These are phyloP conservation scores for Podila epicladia DNA, from an alignment of 192 early-diverging fungal species.

Conservation along the genomic window DNA sequence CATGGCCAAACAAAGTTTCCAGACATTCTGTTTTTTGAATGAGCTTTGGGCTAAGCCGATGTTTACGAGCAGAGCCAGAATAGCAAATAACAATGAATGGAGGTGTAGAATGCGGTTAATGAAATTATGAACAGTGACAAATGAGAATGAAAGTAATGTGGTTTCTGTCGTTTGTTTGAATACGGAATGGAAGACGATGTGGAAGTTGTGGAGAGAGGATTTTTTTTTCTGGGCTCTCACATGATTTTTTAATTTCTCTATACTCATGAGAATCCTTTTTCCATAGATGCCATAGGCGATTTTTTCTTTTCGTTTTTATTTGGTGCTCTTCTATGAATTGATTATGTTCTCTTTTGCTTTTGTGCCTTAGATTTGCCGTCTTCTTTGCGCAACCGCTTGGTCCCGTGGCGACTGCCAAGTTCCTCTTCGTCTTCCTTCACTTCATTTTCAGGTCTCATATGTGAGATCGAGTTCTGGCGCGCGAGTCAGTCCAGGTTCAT, in stretches of 20 bases:
- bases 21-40: neutral
- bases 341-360: neutral
- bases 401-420: neutral
- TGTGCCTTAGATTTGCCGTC: neutral
- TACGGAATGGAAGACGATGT: no score
- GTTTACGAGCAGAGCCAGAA: no score
- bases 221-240: no score
- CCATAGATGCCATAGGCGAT: neutral
- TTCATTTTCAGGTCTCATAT: neutral
- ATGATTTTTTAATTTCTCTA: no score
- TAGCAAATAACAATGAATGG: no score
- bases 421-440: neutral
- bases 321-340: neutral
- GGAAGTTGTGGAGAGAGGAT: no score
- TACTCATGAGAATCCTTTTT: neutral
- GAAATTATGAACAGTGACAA: no score
- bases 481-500: constrained; percentile 44
- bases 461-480: neutral
- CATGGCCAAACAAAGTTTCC: constrained; percentile 1
- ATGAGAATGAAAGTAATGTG: no score
- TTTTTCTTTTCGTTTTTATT: neutral
- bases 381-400: neutral
- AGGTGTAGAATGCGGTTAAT: no score
- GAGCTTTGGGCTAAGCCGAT: neutral
- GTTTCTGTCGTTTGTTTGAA: no score